These are phyloP conservation scores for Aspergillus glaucus DNA, from an alignment of 2,329 filamentous ascomycete genomes.

Conservation along the genomic window DNA sequence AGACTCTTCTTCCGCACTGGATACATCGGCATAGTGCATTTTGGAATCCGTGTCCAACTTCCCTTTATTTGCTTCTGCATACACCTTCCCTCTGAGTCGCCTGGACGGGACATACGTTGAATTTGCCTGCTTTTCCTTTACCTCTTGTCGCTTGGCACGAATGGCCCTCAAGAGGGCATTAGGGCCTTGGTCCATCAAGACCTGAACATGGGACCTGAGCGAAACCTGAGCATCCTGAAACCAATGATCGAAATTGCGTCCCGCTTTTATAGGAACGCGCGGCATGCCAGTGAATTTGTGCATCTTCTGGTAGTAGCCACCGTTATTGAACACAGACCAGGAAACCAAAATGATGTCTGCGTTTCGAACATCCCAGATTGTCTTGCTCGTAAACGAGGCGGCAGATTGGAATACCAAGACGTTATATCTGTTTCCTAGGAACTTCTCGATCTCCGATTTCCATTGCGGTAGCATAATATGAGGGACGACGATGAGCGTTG, in stretches of 20 bases:
- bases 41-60: background rate
- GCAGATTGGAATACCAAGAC: constrained; percentile 42
- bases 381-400: constrained; percentile 35
- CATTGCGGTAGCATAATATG: constrained; percentile 53
- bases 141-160: constrained; percentile 20
- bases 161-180: constrained; percentile 26
- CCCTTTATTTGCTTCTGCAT: constrained; percentile 12
- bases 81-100: constrained; percentile 24
- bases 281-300: constrained; percentile 47
- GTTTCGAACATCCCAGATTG: constrained; percentile 39
- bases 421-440: constrained; percentile 38
- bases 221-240: constrained; percentile 38
- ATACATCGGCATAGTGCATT: constrained; percentile 10
- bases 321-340: constrained; percentile 44
- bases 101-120: constrained; percentile 33
- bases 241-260: constrained; percentile 51
- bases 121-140: constrained; percentile 32
- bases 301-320: constrained; percentile 45
- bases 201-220: constrained; percentile 38
- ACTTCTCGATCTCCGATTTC: constrained; percentile 49
- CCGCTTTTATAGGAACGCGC: constrained; percentile 32
- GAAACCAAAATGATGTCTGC: constrained; percentile 53
- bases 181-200: constrained; percentile 26
- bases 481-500: constrained; percentile 57
- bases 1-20: constrained; percentile 10